These are phyloP conservation scores for Ballota nigra DNA, from an alignment of 257 asterid species.

Conservation along the genomic window DNA sequence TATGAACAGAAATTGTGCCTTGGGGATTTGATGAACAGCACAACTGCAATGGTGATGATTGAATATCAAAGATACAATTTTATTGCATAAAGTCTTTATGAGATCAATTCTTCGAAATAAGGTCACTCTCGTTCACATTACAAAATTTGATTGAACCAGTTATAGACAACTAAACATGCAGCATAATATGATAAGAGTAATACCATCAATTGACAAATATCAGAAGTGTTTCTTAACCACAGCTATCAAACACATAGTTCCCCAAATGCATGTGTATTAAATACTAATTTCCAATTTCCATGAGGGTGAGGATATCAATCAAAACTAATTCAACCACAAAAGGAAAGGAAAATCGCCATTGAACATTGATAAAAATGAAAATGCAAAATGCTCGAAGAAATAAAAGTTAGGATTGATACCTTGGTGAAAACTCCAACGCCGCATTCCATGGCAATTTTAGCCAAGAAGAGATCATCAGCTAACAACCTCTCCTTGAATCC, in stretches of 20 bases:
- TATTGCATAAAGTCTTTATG: neutral
- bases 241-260: neutral
- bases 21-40: neutral
- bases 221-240: too few species aligned
- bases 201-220: too few species aligned
- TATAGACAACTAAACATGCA: neutral
- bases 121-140: neutral
- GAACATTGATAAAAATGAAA: neutral
- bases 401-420: conserved; percentile 31
- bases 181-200: too few species aligned
- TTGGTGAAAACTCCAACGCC: conserved; percentile 89
- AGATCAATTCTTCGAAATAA: neutral
- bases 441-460: conserved; percentile 79
- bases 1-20: neutral
- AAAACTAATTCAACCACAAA: neutral
- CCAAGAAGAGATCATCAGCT: conserved; percentile 91
- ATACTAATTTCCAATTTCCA: neutral
- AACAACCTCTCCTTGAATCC: conserved; percentile 85
- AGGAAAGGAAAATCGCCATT: neutral
- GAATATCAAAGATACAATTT: neutral
- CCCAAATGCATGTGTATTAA: neutral
- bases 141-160: neutral
- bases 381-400: neutral
- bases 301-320: neutral
- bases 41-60: neutral